Evolutionary conservation across 495 filamentous ascomycete genomes (phyloP).

Genomic region (Penicillium canescens): DNA sequence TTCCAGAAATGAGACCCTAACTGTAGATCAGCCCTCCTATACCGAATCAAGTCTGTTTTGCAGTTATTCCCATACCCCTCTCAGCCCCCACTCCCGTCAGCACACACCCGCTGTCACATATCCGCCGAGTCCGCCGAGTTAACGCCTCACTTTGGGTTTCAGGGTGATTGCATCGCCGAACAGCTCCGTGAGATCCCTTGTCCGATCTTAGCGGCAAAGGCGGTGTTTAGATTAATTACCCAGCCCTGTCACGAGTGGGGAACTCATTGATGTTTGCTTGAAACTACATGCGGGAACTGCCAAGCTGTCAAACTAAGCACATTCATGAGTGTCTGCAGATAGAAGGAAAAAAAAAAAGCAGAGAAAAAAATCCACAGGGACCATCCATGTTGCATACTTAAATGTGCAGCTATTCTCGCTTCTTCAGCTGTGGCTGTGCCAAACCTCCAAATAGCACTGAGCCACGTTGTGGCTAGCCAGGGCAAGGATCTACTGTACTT

Average conservation of each 20-base stretch:
- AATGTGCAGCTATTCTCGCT: not conserved
- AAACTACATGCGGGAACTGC: constrained; percentile 6
- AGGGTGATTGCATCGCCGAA: constrained; percentile 28
- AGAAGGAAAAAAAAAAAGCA: too few species aligned
- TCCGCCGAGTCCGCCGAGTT: constrained; percentile 8
- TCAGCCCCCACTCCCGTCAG: constrained; percentile 8
- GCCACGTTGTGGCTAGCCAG: constrained; percentile 13
- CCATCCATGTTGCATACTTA: not conserved
- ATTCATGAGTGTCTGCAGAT: not conserved
- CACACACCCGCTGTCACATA: constrained; percentile 25
- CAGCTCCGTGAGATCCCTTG: constrained; percentile 15
- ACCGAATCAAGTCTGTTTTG: constrained; percentile 5
- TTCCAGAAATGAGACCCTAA: constrained; percentile 2
- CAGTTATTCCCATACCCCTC: not conserved
- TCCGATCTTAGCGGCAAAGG: constrained; percentile 13
- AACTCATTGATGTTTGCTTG: constrained; percentile 6
- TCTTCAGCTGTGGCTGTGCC: not conserved
- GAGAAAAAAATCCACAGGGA: not conserved
- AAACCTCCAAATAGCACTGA: constrained; percentile 5
- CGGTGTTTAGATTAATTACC: constrained; percentile 7
- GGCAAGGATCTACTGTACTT: not conserved
- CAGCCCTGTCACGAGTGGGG: not conserved
- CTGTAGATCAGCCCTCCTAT: not conserved
- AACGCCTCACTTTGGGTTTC: constrained; percentile 24
- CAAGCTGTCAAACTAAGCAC: constrained; percentile 11